phyloP scores from a whole-genome alignment of 2,329 filamentous ascomycete species.

The Septoria petroselini region DNA sequence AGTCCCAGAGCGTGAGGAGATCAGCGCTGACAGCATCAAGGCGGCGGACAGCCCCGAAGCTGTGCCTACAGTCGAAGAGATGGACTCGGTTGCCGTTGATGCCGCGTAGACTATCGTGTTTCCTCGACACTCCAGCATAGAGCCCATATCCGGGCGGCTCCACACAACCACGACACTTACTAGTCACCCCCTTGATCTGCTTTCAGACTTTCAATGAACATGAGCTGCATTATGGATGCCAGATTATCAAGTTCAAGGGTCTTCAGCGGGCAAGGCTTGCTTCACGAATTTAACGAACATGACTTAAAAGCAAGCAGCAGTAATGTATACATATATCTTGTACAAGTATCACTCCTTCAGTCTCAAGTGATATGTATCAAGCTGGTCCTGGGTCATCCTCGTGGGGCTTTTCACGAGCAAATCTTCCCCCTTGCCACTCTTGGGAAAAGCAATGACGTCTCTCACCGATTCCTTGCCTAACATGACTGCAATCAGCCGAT shows the following conservation, averaged over 20 bases:
- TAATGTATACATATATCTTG: constrained; percentile 11
- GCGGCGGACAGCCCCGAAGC: neutral
- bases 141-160: too few relatives aligned
- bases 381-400: constrained; percentile 58
- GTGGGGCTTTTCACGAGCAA: constrained; percentile 75
- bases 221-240: neutral
- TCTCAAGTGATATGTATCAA: constrained; percentile 58
- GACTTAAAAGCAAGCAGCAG: constrained; percentile 4
- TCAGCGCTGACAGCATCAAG: neutral
- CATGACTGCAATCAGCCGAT: constrained; percentile 78
- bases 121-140: neutral
- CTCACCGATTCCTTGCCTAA: constrained; percentile 72
- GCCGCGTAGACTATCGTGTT: neutral
- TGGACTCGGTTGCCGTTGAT: constrained; percentile 14
- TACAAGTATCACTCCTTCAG: constrained; percentile 19
- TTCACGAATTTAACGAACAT: constrained; percentile 5
- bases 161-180: too few relatives aligned
- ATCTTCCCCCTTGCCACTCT: constrained; percentile 87
- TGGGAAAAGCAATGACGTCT: constrained; percentile 96
- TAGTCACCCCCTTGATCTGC: neutral
- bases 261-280: neutral
- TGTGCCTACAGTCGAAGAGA: constrained; percentile 3
- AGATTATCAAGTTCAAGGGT: neutral
- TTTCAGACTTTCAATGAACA: too few relatives aligned
- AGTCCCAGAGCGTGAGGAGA: constrained; percentile 1